Percentiles rank a stretch among this genome's conserved stretches.
Conservation (phyloP, 2,329 filamentous ascomycete genomes). For the Basipetospora chlamydospora region DNA sequence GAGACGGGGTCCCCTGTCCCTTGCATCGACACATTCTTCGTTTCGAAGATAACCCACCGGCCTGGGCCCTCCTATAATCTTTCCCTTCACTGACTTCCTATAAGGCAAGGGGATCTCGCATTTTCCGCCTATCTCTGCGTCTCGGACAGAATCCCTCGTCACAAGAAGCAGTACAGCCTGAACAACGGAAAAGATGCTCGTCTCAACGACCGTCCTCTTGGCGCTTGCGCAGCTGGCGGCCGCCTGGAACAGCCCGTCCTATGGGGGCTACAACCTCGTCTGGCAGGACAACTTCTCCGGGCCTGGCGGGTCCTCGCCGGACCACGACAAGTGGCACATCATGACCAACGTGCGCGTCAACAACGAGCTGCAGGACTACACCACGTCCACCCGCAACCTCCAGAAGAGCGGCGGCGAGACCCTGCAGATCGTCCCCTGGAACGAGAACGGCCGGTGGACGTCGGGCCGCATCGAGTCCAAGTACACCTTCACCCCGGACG, state of each 20-base stretch:
- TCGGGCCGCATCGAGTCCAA: conserved; percentile 39
- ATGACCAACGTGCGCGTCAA: conserved; percentile 30
- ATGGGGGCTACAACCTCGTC: conserved; percentile 21
- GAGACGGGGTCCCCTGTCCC: too few relatives aligned
- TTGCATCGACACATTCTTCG: too few relatives aligned
- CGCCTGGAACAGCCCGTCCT: conserved; percentile 23
- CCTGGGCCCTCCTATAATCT: too few relatives aligned
- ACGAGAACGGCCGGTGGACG: conserved; percentile 30
- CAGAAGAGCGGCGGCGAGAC: conserved; percentile 34
- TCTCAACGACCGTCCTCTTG: conserved; percentile 11
- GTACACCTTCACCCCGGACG: conserved; percentile 27
- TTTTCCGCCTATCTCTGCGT: too few relatives aligned
- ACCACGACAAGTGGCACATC: conserved; percentile 25
- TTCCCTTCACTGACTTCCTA: too few relatives aligned
- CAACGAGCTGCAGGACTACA: conserved; percentile 37
- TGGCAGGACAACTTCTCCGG: conserved; percentile 32
- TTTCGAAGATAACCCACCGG: too few relatives aligned
- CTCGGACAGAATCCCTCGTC: too few relatives aligned
- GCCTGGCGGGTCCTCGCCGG: conserved; percentile 17
- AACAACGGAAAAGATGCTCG: too few relatives aligned
- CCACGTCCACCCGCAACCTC: conserved; percentile 28
- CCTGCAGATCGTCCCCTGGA: conserved; percentile 34
- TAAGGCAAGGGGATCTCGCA: too few relatives aligned
- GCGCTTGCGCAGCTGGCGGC: conserved; percentile 16
- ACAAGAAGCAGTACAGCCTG: too few relatives aligned